phyloP scores from a whole-genome alignment of 225 moss, liverwort and hornwort genomes.

The Sphagnum tenellum region DNA sequence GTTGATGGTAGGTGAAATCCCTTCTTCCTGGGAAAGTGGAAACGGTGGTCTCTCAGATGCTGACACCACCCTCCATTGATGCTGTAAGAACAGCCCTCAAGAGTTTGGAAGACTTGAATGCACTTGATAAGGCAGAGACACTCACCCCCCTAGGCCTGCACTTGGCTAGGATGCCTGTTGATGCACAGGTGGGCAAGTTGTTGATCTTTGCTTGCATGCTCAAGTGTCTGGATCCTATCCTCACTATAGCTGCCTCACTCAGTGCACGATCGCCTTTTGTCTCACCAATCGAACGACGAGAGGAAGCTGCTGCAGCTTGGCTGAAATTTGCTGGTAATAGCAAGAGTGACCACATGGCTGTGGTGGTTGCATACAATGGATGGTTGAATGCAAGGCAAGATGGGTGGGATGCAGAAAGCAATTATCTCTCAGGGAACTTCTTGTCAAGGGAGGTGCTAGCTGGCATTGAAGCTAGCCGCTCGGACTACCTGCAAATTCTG shows the following conservation, averaged over 20 bases:
- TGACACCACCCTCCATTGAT: slow-evolving; percentile 47
- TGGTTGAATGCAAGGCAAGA: slow-evolving; percentile 50
- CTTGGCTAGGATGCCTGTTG: slow-evolving; percentile 68
- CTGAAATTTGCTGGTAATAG: slow-evolving; percentile 46
- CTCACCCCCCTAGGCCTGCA: slow-evolving; percentile 75
- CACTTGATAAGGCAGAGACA: slow-evolving; percentile 43
- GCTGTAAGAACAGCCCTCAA: slow-evolving; percentile 52
- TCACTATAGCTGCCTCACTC: slow-evolving; percentile 63
- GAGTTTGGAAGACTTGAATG: slow-evolving; percentile 67
- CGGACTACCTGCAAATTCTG: slow-evolving; percentile 55
- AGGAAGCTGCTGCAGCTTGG: slow-evolving; percentile 57
- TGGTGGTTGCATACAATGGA: slow-evolving; percentile 57
- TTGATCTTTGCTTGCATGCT: slow-evolving; percentile 78
- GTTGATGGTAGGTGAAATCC: slow-evolving; percentile 50
- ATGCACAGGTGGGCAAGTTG: slow-evolving; percentile 75
- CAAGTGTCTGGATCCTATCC: slow-evolving; percentile 62
- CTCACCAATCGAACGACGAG: slow-evolving; percentile 56
- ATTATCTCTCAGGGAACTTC: slow-evolving; percentile 42
- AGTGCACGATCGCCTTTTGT: slow-evolving; percentile 73
- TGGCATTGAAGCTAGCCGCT: slow-evolving; percentile 66
- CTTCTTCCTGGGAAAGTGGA: slow-evolving; percentile 49
- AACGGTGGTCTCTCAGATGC: slow-evolving; percentile 44
- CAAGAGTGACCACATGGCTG: slow-evolving; percentile 75
- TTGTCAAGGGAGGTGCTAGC: slow-evolving; percentile 54
- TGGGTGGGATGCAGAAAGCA: slow-evolving; percentile 49